These are phyloP conservation scores for Candida maltosa DNA, from an alignment of 805 yeast species.

Conservation along the genomic window DNA sequence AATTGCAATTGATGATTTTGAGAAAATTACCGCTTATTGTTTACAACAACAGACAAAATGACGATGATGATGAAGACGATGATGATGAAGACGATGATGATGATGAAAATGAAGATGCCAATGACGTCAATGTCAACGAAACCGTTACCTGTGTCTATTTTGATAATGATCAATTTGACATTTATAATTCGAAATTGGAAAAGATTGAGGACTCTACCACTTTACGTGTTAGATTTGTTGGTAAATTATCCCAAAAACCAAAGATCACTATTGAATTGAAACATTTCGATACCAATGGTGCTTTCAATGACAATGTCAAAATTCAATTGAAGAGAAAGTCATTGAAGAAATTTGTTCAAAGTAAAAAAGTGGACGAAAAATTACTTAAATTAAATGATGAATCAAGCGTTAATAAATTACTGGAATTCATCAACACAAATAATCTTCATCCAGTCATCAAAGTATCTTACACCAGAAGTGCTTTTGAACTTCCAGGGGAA, in stretches of 20 bases:
- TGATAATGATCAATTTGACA: constrained; percentile 77
- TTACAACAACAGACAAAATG: constrained; percentile 35
- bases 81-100: constrained; percentile 57
- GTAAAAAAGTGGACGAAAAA: constrained; percentile 45
- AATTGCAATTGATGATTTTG: constrained; percentile 90
- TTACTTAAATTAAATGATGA: constrained; percentile 59
- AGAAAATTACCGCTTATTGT: constrained; percentile 91
- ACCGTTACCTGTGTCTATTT: constrained; percentile 83
- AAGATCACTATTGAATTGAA: constrained; percentile 82
- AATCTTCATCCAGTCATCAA: constrained; percentile 83
- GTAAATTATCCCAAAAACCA: constrained; percentile 71
- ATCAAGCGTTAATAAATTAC: constrained; percentile 47
- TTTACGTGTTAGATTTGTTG: constrained; percentile 87
- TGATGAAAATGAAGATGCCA: constrained; percentile 28
- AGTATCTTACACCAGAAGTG: constrained; percentile 85
- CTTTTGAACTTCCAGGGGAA: constrained; percentile 98
- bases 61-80: constrained; percentile 45
- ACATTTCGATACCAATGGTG: constrained; percentile 53
- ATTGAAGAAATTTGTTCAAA: constrained; percentile 66
- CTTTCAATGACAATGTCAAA: constrained; percentile 58
- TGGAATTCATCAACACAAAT: constrained; percentile 59
- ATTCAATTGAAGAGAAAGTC: constrained; percentile 77
- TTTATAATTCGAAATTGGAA: constrained; percentile 80
- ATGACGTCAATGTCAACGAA: constrained; percentile 44
- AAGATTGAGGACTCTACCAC: constrained; percentile 71